Evolutionary conservation across 1,284 basidiomycete genomes (phyloP), one percentile per base, ranked within the genome.

Genomic region (Trametes sp.): DNA sequence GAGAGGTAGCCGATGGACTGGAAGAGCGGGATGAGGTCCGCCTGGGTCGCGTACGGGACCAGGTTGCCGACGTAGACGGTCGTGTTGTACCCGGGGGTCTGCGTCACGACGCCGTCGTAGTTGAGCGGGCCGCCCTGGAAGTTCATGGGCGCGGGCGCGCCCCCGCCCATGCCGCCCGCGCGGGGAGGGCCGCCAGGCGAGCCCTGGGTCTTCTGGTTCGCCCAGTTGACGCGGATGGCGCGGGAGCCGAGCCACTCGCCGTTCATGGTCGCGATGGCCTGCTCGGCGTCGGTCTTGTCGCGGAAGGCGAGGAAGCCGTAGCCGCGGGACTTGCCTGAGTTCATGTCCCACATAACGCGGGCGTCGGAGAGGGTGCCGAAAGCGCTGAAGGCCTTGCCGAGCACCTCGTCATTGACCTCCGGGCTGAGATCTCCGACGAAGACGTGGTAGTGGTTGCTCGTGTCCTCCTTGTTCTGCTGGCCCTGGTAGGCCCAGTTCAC

Each of bases 321-420:
- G 45, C 95, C 94, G 71, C 94, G 89, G 74, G 94, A 97, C 82
- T 98, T 98, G 69, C 97, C 96, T 61, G 95, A 98, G 82, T 96
- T 97, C 94, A 98, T 96, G 77, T 99, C 97, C 95, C 97, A 98
- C 96, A 99, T 99, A 70, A 99, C 96, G 51, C 97, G 88, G 52
- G 96, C 97, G 77, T 99, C 97, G 62, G 93, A 96, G 77, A 99
- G 84, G 60, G 92, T 94, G 38, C 95, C 94, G 76, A 98, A 98
- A 42, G 94, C 93, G 69, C 87, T 89, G 81, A 99, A 99, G 19
- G 97, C 96, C 80, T 98, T 96, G 56, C 83, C 92, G 59, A 99
- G 88, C 57, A 97, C 92, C n/a, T 96, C 94, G 75, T 99, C 97
- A 77, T 95, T 98, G 74, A 99, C 96, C 76, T 99, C 97, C 13